A percentile compares a stretch with the other conserved stretches of the same genome.
These are phyloP conservation scores for Colletotrichum graminicola DNA, from an alignment of 2,329 filamentous ascomycete genomes.

Conservation along the genomic window DNA sequence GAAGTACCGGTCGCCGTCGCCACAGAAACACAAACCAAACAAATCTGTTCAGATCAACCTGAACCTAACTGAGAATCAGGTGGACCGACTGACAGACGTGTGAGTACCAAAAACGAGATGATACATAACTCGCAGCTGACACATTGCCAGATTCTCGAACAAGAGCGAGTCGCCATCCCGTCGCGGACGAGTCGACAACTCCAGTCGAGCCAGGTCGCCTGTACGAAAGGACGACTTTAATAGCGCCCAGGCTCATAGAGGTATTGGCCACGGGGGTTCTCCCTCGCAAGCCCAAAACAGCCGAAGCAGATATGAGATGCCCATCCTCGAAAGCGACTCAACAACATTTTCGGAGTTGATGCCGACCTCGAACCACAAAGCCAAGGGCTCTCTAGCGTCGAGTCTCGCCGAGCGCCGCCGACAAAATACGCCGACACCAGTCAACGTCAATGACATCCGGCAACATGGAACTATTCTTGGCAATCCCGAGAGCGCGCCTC, in stretches of 20 bases:
- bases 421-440: constrained; percentile 23
- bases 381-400: constrained; percentile 28
- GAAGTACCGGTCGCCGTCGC: constrained; percentile 53
- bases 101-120: constrained; percentile 46
- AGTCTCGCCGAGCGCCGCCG: constrained; percentile 39
- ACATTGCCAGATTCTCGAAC: constrained; percentile 49
- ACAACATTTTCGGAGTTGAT: constrained; percentile 40
- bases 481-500: constrained; percentile 2
- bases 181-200: constrained; percentile 42
- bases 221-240: constrained; percentile 40
- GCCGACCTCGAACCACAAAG: constrained; percentile 18
- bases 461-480: constrained; percentile 33
- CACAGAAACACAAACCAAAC: constrained; percentile 50
- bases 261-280: not conserved
- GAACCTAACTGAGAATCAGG: constrained; percentile 62
- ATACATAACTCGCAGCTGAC: constrained; percentile 31
- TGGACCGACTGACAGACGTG: constrained; percentile 62
- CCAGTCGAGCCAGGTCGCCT: constrained; percentile 44
- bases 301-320: constrained; percentile 6
- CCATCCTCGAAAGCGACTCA: constrained; percentile 17
- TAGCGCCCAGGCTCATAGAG: not conserved
- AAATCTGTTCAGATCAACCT: constrained; percentile 61
- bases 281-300: not conserved
- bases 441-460: constrained; percentile 27
- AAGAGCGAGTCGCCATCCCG: constrained; percentile 48